These are phyloP conservation scores for Tulasnella sp. DNA, from an alignment of 768 basidiomycete genomes.

Conservation along the genomic window DNA sequence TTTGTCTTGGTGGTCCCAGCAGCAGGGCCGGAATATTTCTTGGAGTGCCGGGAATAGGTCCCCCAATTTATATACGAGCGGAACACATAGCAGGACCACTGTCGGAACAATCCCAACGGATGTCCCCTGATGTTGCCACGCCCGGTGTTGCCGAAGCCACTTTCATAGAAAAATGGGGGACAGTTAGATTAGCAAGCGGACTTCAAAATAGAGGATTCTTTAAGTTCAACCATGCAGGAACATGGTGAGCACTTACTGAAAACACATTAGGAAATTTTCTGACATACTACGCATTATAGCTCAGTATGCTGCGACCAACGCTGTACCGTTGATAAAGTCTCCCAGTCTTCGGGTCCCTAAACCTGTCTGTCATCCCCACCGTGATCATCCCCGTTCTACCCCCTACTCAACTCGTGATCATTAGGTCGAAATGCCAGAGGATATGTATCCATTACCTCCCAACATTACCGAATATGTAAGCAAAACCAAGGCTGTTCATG, in stretches of 20 bases:
- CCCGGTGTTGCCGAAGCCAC: too few relatives aligned
- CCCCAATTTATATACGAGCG: too few relatives aligned
- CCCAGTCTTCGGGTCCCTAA: conserved; percentile 78
- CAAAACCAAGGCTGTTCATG: conserved; percentile 7
- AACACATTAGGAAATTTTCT: background rate
- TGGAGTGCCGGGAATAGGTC: too few relatives aligned
- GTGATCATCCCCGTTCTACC: conserved; percentile 17
- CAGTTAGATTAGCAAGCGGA: too few relatives aligned
- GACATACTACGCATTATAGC: conserved; percentile 25
- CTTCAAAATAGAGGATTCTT: too few relatives aligned
- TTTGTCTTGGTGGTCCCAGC: too few relatives aligned
- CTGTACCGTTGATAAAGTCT: conserved; percentile 81
- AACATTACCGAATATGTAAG: conserved; percentile 79
- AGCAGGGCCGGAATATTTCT: too few relatives aligned
- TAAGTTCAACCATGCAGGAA: background rate
- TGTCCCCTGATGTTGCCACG: too few relatives aligned
- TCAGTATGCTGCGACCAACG: conserved; percentile 64
- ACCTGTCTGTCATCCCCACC: conserved; percentile 36
- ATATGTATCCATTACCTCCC: conserved; percentile 90
- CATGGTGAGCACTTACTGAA: conserved; percentile 5
- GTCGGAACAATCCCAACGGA: too few relatives aligned
- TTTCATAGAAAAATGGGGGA: too few relatives aligned
- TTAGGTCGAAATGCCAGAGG: conserved; percentile 74
- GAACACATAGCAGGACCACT: too few relatives aligned
- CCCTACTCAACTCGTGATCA: background rate